phyloP scores from a whole-genome alignment of 176 grass and related monocot genomes.

The Echinochloa phyllopogon region DNA sequence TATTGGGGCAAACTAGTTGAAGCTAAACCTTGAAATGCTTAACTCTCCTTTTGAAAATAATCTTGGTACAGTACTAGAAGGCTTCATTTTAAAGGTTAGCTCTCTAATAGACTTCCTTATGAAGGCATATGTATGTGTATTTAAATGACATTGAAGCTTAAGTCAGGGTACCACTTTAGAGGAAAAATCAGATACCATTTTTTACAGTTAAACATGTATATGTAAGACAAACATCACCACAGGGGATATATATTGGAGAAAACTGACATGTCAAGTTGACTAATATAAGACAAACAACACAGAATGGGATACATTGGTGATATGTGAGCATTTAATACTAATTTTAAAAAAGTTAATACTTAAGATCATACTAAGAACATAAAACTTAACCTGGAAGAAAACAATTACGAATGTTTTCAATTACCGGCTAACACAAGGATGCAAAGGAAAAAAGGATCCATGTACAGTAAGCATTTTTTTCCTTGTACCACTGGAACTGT shows the following conservation, averaged over 20 bases:
- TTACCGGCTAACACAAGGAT: neutral
- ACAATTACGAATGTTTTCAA: neutral
- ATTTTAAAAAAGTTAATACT: neutral
- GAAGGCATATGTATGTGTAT: neutral
- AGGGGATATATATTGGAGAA: neutral
- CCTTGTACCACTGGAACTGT: neutral
- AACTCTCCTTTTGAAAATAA: neutral
- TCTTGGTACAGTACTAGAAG: neutral
- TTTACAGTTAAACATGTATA: neutral
- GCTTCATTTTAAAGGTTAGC: neutral
- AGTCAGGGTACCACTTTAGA: neutral
- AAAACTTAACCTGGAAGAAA: neutral
- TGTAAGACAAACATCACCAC: neutral
- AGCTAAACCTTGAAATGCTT: neutral
- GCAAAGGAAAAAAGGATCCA: neutral
- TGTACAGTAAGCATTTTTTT: neutral
- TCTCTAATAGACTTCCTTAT: neutral
- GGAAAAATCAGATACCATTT: neutral
- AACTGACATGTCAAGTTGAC: neutral
- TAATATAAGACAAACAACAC: neutral
- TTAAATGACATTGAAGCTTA: constrained; percentile 1
- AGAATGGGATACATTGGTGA: neutral
- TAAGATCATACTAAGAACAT: neutral
- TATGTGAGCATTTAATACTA: neutral
- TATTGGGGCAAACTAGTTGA: neutral